Evolutionary conservation across 352 stramenopile species (phyloP).

Genomic region (Globisporangium acanthophoron): DNA sequence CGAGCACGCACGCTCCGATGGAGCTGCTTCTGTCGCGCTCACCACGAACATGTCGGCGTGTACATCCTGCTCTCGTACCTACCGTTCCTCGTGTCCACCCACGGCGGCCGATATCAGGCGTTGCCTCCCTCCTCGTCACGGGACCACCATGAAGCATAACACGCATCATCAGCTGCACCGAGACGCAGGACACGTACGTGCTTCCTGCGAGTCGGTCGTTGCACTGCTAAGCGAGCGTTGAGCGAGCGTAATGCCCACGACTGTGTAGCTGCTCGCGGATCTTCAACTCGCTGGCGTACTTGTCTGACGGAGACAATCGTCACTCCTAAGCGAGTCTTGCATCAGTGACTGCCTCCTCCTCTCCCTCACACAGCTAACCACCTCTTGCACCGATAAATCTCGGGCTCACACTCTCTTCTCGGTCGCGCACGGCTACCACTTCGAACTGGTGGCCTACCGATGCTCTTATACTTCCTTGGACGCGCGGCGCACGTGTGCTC

Average conservation of each 20-base stretch:
- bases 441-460: conserved; percentile 82
- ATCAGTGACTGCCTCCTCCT: neutral
- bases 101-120: no score
- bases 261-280: conserved; percentile 57
- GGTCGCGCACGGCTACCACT: conserved; percentile 62
- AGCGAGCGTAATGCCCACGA: no score
- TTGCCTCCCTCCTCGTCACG: no score
- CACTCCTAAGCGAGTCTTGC: conserved; percentile 31
- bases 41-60: no score
- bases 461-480: conserved; percentile 78
- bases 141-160: no score
- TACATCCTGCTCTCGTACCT: conserved; percentile 39
- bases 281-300: conserved; percentile 84
- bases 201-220: no score
- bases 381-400: conserved; percentile 46
- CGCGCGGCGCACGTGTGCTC: conserved; percentile 86
- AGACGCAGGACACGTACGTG: no score
- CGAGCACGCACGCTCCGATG: neutral
- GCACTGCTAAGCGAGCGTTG: no score
- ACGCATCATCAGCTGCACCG: no score
- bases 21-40: no score
- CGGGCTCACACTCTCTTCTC: conserved; percentile 89
- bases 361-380: conserved; percentile 37
- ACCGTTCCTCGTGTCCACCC: conserved; percentile 16
- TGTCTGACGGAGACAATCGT: conserved; percentile 63